A percentile compares a stretch with the other conserved stretches of the same genome.
phyloP scores from a whole-genome alignment of 2,329 filamentous ascomycete species.

The Xylaria arbuscula region DNA sequence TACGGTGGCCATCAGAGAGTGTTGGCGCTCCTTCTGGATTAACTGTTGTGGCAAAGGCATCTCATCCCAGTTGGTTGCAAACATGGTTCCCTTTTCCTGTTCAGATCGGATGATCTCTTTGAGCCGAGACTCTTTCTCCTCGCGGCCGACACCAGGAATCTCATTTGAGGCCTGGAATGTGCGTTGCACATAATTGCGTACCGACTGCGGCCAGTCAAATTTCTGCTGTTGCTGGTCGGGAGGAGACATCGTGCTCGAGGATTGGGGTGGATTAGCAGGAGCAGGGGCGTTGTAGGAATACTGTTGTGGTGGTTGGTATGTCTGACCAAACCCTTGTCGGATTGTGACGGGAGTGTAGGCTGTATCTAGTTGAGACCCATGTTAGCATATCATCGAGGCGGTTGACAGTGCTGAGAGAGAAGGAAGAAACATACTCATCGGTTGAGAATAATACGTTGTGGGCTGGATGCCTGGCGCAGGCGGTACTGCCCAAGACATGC shows the following conservation, averaged over 20 bases:
- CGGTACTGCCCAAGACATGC: constrained; percentile 49
- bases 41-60: constrained; percentile 88
- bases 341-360: constrained; percentile 60
- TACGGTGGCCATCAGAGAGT: constrained; percentile 55
- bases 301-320: constrained; percentile 49
- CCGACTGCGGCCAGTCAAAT: constrained; percentile 83
- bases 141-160: constrained; percentile 68
- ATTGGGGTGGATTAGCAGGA: constrained; percentile 51
- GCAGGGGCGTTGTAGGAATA: constrained; percentile 49
- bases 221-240: constrained; percentile 62
- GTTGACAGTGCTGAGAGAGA: not conserved
- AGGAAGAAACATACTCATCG: constrained; percentile 41
- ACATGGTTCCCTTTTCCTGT: constrained; percentile 77
- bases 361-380: constrained; percentile 46
- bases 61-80: constrained; percentile 82
- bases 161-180: constrained; percentile 83
- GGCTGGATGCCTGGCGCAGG: constrained; percentile 47
- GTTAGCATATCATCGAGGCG: constrained; percentile 45
- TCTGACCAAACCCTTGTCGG: constrained; percentile 53
- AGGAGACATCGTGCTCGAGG: constrained; percentile 46
- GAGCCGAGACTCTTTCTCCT: constrained; percentile 85
- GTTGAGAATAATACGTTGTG: constrained; percentile 44
- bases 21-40: constrained; percentile 76
- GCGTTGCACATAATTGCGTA: constrained; percentile 88
- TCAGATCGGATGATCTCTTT: constrained; percentile 87